Evolutionary conservation across 1,139 yeast genomes (phyloP), one percentile per base, ranked within the genome.

Genomic region (Blastobotrys apis): DNA sequence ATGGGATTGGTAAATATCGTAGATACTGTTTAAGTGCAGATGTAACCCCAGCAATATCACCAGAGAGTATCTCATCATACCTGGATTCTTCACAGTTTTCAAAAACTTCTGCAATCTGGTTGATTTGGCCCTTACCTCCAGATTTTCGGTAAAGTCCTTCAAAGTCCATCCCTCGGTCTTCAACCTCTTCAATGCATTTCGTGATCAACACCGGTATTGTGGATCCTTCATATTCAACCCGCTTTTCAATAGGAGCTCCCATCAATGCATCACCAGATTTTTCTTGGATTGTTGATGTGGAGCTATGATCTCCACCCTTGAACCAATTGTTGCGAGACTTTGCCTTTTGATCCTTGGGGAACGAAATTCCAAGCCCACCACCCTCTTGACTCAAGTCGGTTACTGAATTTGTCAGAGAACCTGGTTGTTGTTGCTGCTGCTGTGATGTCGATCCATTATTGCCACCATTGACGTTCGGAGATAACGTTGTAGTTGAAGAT

Each of bases 81-180:
- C 44, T 48, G 17, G 53, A 53, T 19, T 50, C 56, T 41, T 53
- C 53, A 16, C 52, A 43, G 35, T 56, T 53, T 43, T 64, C 72
- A 56, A 74, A 75, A 47, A 66, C 64, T 47, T 66, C 68, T 54
- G 69, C 67, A 65, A 68, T 60, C 58, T 73, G 56, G 46, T 76
- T 81, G 52, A 86, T 78, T 43, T 87, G 86, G 12, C 92, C 78
- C 48, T 84, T 78, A 5, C 92, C 88, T 2, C 97, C 98, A 19
- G 94, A 84, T 53, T 90, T 84, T 56, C 98, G 75, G 67, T 92
- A 92, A 33, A 92, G 75, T 4, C 98, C 98, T 64, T 90, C 97
- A 33, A 73, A 68, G 39, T 73, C 79, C 55, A 85, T 61, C 8
- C 95, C 90, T 51, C 88, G 69, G 35, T 63, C 60, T 65, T 90